Base-by-base conservation (phyloP, 257 asterid genomes). In the Datura wrightii region DNA sequence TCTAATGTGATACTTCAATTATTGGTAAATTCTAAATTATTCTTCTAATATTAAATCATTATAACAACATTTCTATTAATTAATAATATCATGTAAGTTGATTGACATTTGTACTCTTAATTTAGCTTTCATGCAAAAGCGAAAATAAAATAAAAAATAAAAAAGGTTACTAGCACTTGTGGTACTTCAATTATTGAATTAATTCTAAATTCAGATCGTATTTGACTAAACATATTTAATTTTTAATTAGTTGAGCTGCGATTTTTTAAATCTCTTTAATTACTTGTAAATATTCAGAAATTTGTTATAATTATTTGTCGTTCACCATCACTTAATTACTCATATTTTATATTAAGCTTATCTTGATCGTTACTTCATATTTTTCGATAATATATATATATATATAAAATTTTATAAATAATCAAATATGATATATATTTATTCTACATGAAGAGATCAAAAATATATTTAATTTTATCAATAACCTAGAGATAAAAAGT, bases 361-460 rank as follows among this genome's bases (percentile, higher is more conserved):
- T 66, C 41, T 1, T 1, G 70, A 13, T 66, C 8, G 0, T 36
- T 36, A 66, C 46, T 66, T 8, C 0, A 15, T 36, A 66, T 0
- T 37, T 14, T 2, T 14, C 3, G 48, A 66, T 34, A 11, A 34
- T 0, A 34, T 65, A 15, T 63, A 63, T 63, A n/a, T n/a, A n/a
- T n/a, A n/a, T n/a, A n/a, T n/a, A n/a, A n/a, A 63, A 63, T 63
- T 63, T 14, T 63, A 63, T 36, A 66, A 66, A 66, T 66, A 66
- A 24, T 14, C 19, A 36, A 36, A 36, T 66, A 37, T 66, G 74
- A 66, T 5, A 36, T 66, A 14, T n/a, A n/a, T n/a, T n/a, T 66
- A 3, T 36, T 66, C 44, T 66, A 66, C 4, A 14, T 3, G 46
- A 66, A 66, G 24, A 5, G 46, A 66, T 48, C 19, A 65, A 34